Conservation (phyloP, 2,329 filamentous ascomycete species). For the Magnaporthiopsis incrustans region DNA sequence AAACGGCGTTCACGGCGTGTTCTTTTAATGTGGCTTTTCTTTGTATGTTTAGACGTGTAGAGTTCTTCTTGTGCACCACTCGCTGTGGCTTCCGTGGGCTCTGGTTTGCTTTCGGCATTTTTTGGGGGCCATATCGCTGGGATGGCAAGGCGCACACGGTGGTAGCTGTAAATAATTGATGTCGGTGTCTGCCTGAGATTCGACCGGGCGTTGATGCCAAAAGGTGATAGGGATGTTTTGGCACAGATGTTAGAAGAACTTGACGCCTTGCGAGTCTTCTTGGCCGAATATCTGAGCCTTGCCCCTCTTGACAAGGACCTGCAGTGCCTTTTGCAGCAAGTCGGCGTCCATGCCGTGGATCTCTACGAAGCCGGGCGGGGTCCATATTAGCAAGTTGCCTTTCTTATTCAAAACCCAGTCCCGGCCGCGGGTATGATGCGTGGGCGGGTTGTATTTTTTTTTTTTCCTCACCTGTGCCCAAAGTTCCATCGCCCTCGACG, state of each 20-base stretch:
- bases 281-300: slow-evolving; percentile 90
- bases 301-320: slow-evolving; percentile 76
- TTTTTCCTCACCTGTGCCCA: slow-evolving; percentile 47
- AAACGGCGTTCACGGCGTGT: not conserved
- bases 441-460: not conserved
- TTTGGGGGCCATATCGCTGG: not conserved
- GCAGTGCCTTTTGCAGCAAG: slow-evolving; percentile 69
- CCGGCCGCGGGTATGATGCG: too few relatives aligned
- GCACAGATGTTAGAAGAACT: slow-evolving; percentile 65
- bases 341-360: slow-evolving; percentile 85
- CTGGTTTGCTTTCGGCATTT: not conserved
- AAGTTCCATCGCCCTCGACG: slow-evolving; percentile 73
- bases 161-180: not conserved
- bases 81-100: not conserved
- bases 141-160: not conserved
- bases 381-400: not conserved
- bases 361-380: slow-evolving; percentile 36
- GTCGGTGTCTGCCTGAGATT: not conserved
- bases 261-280: slow-evolving; percentile 83
- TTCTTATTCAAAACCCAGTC: too few relatives aligned
- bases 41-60: not conserved
- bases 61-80: not conserved
- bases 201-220: not conserved
- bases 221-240: not conserved
- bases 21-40: not conserved